Evolutionary conservation across 768 basidiomycete genomes (phyloP).

Genomic region (Phaeotremella fagi): DNA sequence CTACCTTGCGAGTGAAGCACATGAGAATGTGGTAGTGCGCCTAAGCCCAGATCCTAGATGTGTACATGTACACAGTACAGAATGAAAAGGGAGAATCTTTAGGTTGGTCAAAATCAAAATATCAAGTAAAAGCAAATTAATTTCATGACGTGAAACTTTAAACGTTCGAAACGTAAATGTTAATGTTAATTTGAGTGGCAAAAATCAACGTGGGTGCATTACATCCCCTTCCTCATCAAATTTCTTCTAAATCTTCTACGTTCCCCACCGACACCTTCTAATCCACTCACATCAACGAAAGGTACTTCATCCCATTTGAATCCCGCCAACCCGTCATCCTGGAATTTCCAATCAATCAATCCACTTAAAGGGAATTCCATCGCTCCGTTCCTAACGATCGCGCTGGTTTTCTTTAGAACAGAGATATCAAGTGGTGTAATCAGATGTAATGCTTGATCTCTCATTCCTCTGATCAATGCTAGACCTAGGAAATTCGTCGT

Average conservation of each 20-base stretch:
- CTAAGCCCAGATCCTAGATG: too few relatives aligned
- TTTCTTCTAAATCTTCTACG: constrained; percentile 72
- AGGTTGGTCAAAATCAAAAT: too few relatives aligned
- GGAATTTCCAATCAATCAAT: constrained; percentile 65
- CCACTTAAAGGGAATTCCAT: constrained; percentile 83
- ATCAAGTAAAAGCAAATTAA: too few relatives aligned
- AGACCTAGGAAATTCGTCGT: constrained; percentile 68
- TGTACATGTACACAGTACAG: too few relatives aligned
- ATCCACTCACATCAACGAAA: constrained; percentile 73
- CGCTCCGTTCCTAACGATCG: constrained; percentile 71
- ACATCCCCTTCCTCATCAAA: constrained; percentile 67
- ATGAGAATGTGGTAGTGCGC: too few relatives aligned
- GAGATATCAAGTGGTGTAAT: constrained; percentile 66
- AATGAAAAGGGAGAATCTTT: too few relatives aligned
- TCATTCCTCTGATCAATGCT: constrained; percentile 63
- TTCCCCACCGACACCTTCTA: constrained; percentile 67
- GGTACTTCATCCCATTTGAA: constrained; percentile 60
- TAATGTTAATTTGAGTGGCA: not conserved
- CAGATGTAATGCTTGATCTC: constrained; percentile 57
- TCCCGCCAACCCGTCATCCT: constrained; percentile 54
- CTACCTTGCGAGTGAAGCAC: too few relatives aligned
- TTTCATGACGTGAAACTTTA: too few relatives aligned
- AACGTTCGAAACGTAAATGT: not conserved
- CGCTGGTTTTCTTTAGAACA: constrained; percentile 48
- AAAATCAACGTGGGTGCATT: not conserved